Evolutionary conservation across 2,329 filamentous ascomycete species (phyloP).

Genomic region (Hymenoscyphus infarciens): DNA sequence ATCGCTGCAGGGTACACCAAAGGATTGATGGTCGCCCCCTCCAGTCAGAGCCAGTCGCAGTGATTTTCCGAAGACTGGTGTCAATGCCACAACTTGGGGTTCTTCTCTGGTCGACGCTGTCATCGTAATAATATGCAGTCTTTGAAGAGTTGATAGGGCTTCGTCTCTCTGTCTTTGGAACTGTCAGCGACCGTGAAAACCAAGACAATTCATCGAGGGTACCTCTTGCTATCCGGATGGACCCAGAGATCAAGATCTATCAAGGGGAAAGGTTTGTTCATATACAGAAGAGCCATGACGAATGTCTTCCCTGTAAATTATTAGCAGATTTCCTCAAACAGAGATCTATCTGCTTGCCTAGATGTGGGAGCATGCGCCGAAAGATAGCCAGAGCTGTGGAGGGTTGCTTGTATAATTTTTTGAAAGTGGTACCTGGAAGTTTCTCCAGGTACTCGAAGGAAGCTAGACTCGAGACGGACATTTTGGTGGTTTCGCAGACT

Average conservation of each 20-base stretch:
- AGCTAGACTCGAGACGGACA: slow-evolving; percentile 49
- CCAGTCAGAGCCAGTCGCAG: slow-evolving; percentile 85
- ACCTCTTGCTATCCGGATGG: slow-evolving; percentile 60
- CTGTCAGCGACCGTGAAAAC: slow-evolving; percentile 15
- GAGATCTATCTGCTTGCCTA: slow-evolving; percentile 55
- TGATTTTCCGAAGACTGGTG: slow-evolving; percentile 77
- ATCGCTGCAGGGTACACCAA: slow-evolving; percentile 76
- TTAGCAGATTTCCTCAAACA: slow-evolving; percentile 20
- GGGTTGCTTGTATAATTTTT: slow-evolving; percentile 90
- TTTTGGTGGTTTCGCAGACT: slow-evolving; percentile 24
- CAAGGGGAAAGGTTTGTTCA: slow-evolving; percentile 75
- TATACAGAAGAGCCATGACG: slow-evolving; percentile 93
- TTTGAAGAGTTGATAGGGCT: slow-evolving; percentile 74
- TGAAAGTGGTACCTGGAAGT: slow-evolving; percentile 84
- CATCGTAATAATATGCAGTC: slow-evolving; percentile 80
- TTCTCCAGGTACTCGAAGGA: slow-evolving; percentile 90
- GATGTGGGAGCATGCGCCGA: slow-evolving; percentile 89
- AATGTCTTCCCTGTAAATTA: slow-evolving; percentile 73
- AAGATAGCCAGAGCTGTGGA: slow-evolving; percentile 95
- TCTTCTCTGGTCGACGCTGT: slow-evolving; percentile 57
- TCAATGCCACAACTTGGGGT: slow-evolving; percentile 70
- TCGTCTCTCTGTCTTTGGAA: slow-evolving; percentile 70
- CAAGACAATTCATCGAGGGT: slow-evolving; percentile 24
- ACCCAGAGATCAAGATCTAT: slow-evolving; percentile 84
- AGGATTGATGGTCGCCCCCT: slow-evolving; percentile 79